These are phyloP conservation scores for Trichoderma virens DNA, from an alignment of 495 filamentous ascomycete genomes.

Conservation along the genomic window DNA sequence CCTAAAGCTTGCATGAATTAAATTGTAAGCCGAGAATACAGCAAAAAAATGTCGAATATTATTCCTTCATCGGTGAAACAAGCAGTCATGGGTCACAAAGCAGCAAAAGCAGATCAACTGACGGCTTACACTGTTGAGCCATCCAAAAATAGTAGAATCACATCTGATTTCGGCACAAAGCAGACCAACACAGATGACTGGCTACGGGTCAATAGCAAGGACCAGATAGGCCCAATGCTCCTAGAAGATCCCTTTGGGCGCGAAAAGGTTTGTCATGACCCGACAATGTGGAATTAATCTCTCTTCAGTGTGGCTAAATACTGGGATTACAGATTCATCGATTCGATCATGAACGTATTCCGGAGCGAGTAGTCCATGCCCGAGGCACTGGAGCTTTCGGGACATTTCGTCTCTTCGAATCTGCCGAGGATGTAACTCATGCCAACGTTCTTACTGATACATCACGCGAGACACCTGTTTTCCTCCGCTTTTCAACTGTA, in stretches of 20 bases:
- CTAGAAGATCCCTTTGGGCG: conserved; percentile 75
- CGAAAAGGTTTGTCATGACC: conserved; percentile 60
- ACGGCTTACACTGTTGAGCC: conserved; percentile 26
- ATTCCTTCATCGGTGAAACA: conserved; percentile 14
- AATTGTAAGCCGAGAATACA: background rate
- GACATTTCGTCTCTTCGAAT: conserved; percentile 67
- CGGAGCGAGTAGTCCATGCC: conserved; percentile 84
- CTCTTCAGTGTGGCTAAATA: background rate
- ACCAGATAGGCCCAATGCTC: conserved; percentile 61
- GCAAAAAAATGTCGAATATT: conserved; percentile 4
- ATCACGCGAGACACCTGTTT: conserved; percentile 67
- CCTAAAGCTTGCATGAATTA: background rate
- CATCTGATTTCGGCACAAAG: conserved; percentile 73
- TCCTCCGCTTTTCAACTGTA: conserved; percentile 78
- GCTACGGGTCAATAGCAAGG: conserved; percentile 55
- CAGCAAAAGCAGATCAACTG: conserved; percentile 35
- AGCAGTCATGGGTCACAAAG: conserved; percentile 22
- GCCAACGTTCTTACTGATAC: conserved; percentile 77
- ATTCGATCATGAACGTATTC: conserved; percentile 84
- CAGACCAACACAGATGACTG: conserved; percentile 70
- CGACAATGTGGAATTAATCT: conserved; percentile 12
- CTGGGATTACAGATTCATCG: conserved; percentile 51
- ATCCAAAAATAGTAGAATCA: conserved; percentile 38
- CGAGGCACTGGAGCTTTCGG: conserved; percentile 80
- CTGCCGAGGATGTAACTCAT: conserved; percentile 57